phyloP scores from a whole-genome alignment of 2,329 filamentous ascomycete genomes.

The Aureobasidium namibiae region DNA sequence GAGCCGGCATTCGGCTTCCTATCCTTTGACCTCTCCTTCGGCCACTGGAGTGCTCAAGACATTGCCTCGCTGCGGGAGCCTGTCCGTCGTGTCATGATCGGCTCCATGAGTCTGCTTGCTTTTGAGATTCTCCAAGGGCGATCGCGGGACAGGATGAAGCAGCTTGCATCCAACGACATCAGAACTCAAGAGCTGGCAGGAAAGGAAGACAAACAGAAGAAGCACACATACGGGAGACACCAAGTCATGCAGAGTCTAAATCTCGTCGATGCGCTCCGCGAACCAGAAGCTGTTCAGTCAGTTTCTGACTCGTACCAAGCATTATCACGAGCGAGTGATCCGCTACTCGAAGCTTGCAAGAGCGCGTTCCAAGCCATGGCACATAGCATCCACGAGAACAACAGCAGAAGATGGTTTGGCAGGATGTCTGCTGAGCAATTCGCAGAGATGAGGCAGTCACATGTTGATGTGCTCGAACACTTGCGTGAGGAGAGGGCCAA shows the following conservation, averaged over 20 bases:
- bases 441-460: not conserved
- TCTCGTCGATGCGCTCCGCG: not conserved
- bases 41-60: slow-evolving; percentile 39
- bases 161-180: not conserved
- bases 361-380: not conserved
- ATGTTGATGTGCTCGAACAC: not conserved
- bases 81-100: slow-evolving; percentile 29
- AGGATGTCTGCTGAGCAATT: slow-evolving; percentile 2
- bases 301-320: slow-evolving; percentile 7
- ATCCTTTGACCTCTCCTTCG: slow-evolving; percentile 39
- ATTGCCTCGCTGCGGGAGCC: slow-evolving; percentile 31
- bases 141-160: not conserved
- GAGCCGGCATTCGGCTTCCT: slow-evolving; percentile 29
- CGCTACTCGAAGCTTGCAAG: not conserved
- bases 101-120: slow-evolving; percentile 4
- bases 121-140: slow-evolving; percentile 8
- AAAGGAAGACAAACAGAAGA: not conserved
- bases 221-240: slow-evolving; percentile 1
- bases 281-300: slow-evolving; percentile 1
- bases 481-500: not conserved
- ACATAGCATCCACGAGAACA: slow-evolving; percentile 12
- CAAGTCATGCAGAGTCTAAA: slow-evolving; percentile 13
- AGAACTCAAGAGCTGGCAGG: not conserved
- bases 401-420: slow-evolving; percentile 12
- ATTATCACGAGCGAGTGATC: slow-evolving; percentile 4